phyloP scores from a whole-genome alignment of 1,284 basidiomycete genomes.

The Boletus austroedulis region DNA sequence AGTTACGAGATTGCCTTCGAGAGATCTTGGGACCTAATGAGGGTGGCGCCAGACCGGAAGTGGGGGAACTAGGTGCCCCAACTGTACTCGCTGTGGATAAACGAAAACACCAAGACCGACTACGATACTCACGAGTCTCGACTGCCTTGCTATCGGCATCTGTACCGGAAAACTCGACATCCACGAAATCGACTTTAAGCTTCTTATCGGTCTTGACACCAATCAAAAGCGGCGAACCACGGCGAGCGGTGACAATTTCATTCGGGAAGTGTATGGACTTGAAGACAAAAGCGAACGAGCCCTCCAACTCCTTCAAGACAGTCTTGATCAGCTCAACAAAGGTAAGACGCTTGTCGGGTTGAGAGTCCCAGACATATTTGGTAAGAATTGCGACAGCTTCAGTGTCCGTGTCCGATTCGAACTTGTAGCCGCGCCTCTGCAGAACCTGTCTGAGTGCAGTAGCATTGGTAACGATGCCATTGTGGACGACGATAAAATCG shows the following conservation, averaged over 20 bases:
- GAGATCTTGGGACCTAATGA: constrained; percentile 77
- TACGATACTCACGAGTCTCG: constrained; percentile 52
- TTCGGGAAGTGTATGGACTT: constrained; percentile 97
- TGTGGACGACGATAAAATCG: constrained; percentile 96
- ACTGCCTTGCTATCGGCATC: constrained; percentile 58
- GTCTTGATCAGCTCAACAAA: constrained; percentile 95
- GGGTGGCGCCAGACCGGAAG: constrained; percentile 75
- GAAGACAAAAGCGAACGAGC: constrained; percentile 99
- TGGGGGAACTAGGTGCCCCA: constrained; percentile 49
- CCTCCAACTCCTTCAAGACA: constrained; percentile 97
- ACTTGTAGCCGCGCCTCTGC: constrained; percentile 93
- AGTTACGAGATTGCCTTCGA: constrained; percentile 95
- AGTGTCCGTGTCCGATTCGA: constrained; percentile 97
- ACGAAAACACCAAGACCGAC: not conserved
- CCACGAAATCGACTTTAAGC: constrained; percentile 99
- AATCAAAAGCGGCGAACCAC: constrained; percentile 94
- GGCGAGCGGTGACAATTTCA: constrained; percentile 92
- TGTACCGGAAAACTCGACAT: constrained; percentile 88
- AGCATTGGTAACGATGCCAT: constrained; percentile 98
- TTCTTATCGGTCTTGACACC: constrained; percentile 99
- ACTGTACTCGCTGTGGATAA: constrained; percentile 37
- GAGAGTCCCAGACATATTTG: constrained; percentile 97
- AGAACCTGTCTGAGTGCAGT: constrained; percentile 89
- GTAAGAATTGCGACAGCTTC: constrained; percentile 95
- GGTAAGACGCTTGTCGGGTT: constrained; percentile 82